A percentile compares a stretch with the other conserved stretches of the same genome.
These are phyloP conservation scores for Aureobasidium subglaciale DNA, from an alignment of 2,329 filamentous ascomycete species.

Conservation along the genomic window DNA sequence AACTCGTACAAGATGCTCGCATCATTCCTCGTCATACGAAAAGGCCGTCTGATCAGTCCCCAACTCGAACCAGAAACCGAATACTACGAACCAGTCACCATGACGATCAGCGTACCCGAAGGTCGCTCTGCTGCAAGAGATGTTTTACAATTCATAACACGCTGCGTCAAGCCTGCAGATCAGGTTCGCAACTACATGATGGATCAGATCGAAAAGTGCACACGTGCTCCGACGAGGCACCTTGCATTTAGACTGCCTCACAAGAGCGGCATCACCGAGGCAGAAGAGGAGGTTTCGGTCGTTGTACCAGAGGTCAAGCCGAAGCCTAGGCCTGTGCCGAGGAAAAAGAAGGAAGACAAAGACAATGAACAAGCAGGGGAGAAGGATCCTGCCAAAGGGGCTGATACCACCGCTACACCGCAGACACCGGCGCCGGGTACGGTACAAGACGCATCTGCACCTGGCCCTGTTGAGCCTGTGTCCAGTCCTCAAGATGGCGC, in stretches of 20 bases:
- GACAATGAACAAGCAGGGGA: constrained; percentile 1
- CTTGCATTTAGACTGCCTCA: constrained; percentile 49
- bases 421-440: neutral
- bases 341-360: constrained; percentile 14
- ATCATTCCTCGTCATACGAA: constrained; percentile 70
- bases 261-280: constrained; percentile 28
- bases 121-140: constrained; percentile 25
- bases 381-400: neutral
- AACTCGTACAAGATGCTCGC: constrained; percentile 51
- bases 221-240: constrained; percentile 48
- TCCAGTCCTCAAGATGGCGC: neutral
- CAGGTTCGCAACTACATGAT: constrained; percentile 51
- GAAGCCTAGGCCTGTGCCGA: constrained; percentile 1
- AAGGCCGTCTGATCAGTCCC: constrained; percentile 52
- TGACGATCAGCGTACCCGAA: constrained; percentile 32
- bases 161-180: constrained; percentile 48
- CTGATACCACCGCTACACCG: neutral
- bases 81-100: constrained; percentile 70
- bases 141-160: constrained; percentile 49
- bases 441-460: neutral
- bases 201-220: constrained; percentile 49
- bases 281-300: constrained; percentile 26
- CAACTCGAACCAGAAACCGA: constrained; percentile 44
- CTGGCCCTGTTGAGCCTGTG: neutral
- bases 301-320: constrained; percentile 14